A percentile compares a stretch with the other conserved stretches of the same genome.
Evolutionary conservation across 768 basidiomycete genomes (phyloP).

Genomic region (Tremella mesenterica): DNA sequence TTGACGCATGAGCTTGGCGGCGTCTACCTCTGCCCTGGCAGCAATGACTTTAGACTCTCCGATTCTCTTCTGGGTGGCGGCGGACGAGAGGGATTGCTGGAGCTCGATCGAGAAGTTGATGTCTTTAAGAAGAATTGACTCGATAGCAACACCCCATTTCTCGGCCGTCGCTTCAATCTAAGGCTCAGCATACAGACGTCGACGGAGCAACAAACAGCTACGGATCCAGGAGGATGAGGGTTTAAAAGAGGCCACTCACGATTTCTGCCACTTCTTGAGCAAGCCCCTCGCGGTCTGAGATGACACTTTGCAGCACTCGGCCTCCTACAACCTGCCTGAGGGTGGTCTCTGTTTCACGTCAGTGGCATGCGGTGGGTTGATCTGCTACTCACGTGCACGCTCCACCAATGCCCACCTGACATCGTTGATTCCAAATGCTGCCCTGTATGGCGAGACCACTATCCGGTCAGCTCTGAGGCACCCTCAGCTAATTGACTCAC

Average conservation of each 20-base stretch:
- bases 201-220: too few species aligned
- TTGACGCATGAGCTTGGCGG: conserved; percentile 89
- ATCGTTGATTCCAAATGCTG: conserved; percentile 86
- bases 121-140: conserved; percentile 65
- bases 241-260: conserved; percentile 19
- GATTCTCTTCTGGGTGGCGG: conserved; percentile 93
- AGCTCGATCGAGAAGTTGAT: conserved; percentile 79
- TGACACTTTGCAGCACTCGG: conserved; percentile 77
- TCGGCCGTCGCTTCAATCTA: conserved; percentile 43
- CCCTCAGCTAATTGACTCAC: conserved; percentile 7
- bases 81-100: conserved; percentile 80
- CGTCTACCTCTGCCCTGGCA: conserved; percentile 79
- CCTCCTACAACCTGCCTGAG: conserved; percentile 95
- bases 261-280: conserved; percentile 44
- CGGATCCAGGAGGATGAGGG: neutral
- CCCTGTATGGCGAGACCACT: conserved; percentile 63
- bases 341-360: conserved; percentile 64
- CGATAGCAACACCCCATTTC: conserved; percentile 95
- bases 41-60: conserved; percentile 69
- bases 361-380: neutral
- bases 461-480: conserved; percentile 4
- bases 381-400: conserved; percentile 37
- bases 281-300: conserved; percentile 81
- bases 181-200: neutral
- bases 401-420: conserved; percentile 53